Percentiles rank a stretch among this genome's conserved stretches.
Evolutionary conservation across 495 filamentous ascomycete species (phyloP).

Genomic region (Penicillium odoratum): DNA sequence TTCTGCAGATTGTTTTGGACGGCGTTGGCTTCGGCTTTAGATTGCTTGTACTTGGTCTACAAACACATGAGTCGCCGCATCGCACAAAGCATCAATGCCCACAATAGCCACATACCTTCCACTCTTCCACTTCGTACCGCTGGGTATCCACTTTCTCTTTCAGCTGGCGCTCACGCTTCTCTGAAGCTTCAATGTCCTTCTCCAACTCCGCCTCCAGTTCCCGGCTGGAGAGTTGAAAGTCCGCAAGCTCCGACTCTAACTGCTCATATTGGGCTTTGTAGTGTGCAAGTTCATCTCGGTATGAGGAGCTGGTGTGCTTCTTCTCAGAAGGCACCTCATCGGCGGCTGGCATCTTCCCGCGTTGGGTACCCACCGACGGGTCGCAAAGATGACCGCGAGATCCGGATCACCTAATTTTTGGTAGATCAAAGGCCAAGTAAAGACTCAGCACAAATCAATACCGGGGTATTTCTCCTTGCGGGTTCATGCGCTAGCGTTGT

Average conservation of each 20-base stretch:
- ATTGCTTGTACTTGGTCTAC: constrained; percentile 94
- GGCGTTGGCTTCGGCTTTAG: constrained; percentile 78
- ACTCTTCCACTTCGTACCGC: constrained; percentile 91
- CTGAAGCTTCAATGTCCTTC: constrained; percentile 92
- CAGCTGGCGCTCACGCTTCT: constrained; percentile 84
- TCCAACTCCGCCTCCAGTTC: constrained; percentile 95
- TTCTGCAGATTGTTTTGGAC: constrained; percentile 90
- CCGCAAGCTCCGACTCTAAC: constrained; percentile 84
- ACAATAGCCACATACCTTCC: constrained; percentile 68
- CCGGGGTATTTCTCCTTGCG: not conserved
- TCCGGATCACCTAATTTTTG: constrained; percentile 12
- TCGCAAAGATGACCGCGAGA: constrained; percentile 22
- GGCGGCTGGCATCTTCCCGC: constrained; percentile 53
- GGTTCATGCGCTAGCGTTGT: not conserved
- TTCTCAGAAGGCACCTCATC: constrained; percentile 65
- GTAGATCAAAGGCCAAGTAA: constrained; percentile 14
- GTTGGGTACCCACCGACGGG: constrained; percentile 35
- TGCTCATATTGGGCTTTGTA: constrained; percentile 96
- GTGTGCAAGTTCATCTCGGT: constrained; percentile 77
- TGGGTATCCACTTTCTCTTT: constrained; percentile 83
- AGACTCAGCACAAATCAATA: not conserved
- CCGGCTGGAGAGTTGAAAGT: constrained; percentile 91
- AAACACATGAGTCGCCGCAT: constrained; percentile 8
- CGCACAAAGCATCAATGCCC: not conserved
- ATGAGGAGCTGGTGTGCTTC: constrained; percentile 54